Evolutionary conservation across 805 yeast species (phyloP).

Genomic region (Debaryomyces maramus): DNA sequence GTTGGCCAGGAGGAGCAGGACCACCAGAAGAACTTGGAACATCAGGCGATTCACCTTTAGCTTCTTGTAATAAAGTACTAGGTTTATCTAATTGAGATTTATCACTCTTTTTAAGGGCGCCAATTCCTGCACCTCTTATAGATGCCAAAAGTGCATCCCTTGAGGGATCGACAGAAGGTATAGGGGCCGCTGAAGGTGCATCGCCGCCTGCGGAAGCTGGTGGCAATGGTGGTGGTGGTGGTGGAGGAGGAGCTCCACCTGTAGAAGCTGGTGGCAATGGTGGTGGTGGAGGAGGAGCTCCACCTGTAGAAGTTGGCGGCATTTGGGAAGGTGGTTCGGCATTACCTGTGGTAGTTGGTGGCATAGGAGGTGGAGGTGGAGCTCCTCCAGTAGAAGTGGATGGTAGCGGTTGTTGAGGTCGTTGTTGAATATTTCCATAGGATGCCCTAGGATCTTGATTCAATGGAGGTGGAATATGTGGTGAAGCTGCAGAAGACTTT

Average conservation of each 20-base stretch:
- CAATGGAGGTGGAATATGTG: constrained; percentile 23
- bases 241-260: constrained; percentile 43
- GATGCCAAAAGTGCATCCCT: constrained; percentile 86
- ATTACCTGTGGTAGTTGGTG: neutral
- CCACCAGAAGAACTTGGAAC: constrained; percentile 34
- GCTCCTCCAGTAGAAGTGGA: constrained; percentile 12
- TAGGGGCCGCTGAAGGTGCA: constrained; percentile 13
- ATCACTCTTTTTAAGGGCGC: constrained; percentile 71
- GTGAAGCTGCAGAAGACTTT: constrained; percentile 13
- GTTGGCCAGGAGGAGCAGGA: constrained; percentile 50
- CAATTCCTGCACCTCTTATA: constrained; percentile 76
- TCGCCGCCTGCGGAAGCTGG: constrained; percentile 14
- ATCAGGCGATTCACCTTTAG: constrained; percentile 56
- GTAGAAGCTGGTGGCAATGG: constrained; percentile 17
- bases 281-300: constrained; percentile 29
- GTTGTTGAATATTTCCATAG: constrained; percentile 8
- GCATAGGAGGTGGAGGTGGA: constrained; percentile 22
- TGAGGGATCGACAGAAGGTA: constrained; percentile 45
- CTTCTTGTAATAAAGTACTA: constrained; percentile 67
- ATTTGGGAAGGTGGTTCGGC: constrained; percentile 22
- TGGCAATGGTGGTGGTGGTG: constrained; percentile 31
- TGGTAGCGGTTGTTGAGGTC: constrained; percentile 11
- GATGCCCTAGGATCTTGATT: constrained; percentile 17
- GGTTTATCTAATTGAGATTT: constrained; percentile 83
- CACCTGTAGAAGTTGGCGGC: constrained; percentile 15